These are phyloP conservation scores for Amylocarpus encephaloides DNA, from an alignment of 2,329 filamentous ascomycete species.

Conservation along the genomic window DNA sequence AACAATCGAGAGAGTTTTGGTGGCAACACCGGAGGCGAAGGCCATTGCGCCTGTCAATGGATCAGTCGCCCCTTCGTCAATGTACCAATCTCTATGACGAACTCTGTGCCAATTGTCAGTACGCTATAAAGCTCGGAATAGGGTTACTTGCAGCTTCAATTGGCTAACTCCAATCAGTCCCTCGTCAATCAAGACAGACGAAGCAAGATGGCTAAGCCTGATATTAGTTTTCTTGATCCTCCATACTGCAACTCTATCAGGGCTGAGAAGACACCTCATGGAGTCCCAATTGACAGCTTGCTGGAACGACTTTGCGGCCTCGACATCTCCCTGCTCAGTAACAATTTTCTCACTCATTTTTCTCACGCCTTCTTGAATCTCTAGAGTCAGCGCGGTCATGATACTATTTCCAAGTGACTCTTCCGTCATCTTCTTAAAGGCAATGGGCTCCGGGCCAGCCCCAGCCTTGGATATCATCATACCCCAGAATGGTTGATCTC, in stretches of 20 bases:
- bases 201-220: conserved; percentile 55
- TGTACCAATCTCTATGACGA: conserved; percentile 25
- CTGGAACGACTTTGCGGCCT: conserved; percentile 51
- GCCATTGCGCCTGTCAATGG: conserved; percentile 16
- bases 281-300: conserved; percentile 51
- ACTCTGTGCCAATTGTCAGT: conserved; percentile 2
- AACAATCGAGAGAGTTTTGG: conserved; percentile 5
- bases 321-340: conserved; percentile 55
- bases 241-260: conserved; percentile 47
- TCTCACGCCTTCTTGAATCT: conserved; percentile 50
- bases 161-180: conserved; percentile 24
- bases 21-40: conserved; percentile 15
- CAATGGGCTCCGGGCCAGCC: conserved; percentile 60
- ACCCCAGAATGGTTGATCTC: conserved; percentile 74
- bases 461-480: conserved; percentile 57
- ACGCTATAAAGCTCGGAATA: background rate
- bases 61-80: conserved; percentile 22
- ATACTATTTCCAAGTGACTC: conserved; percentile 64
- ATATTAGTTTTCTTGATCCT: conserved; percentile 41
- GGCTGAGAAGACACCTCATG: conserved; percentile 50
- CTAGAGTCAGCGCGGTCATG: conserved; percentile 55
- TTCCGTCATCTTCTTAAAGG: conserved; percentile 59
- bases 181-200: conserved; percentile 54
- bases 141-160: conserved; percentile 19
- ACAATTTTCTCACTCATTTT: conserved; percentile 56